Percentiles rank a stretch among this genome's conserved stretches.
These are phyloP conservation scores for Salvia sclarea DNA, from an alignment of 305 asterid species.

Conservation along the genomic window DNA sequence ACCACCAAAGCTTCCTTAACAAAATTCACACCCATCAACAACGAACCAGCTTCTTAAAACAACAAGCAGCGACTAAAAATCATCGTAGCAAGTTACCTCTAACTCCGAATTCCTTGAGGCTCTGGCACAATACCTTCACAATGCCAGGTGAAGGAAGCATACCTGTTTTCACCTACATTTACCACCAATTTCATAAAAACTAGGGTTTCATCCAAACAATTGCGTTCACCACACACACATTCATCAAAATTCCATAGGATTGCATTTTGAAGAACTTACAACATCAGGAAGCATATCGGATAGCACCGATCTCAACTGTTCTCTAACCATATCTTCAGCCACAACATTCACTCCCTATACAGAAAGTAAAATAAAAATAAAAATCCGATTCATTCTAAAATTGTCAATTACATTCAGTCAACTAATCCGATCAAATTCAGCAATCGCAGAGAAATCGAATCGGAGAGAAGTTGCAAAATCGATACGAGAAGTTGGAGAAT, in stretches of 20 bases:
- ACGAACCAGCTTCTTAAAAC: slow-evolving; percentile 10
- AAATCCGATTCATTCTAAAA: neutral
- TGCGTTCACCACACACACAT: neutral
- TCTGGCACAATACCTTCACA: slow-evolving; percentile 63
- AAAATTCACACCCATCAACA: slow-evolving; percentile 37
- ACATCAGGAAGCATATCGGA: slow-evolving; percentile 91
- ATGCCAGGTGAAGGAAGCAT: slow-evolving; percentile 87
- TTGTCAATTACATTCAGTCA: too few relatives aligned
- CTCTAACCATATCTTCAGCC: slow-evolving; percentile 61
- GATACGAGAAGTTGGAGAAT: too few relatives aligned
- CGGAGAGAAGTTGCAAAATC: neutral
- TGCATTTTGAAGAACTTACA: slow-evolving; percentile 48
- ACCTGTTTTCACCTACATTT: slow-evolving; percentile 88
- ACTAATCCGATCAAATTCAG: neutral
- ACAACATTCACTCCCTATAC: slow-evolving; percentile 66
- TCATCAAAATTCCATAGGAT: too few relatives aligned
- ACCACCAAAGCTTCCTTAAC: slow-evolving; percentile 88
- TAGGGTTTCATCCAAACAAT: neutral
- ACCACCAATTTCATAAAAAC: slow-evolving; percentile 30
- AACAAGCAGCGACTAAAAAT: neutral
- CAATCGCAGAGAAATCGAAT: neutral
- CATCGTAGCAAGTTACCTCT: slow-evolving; percentile 48
- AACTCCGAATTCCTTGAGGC: slow-evolving; percentile 70
- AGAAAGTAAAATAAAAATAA: neutral
- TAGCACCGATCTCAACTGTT: slow-evolving; percentile 79